These are phyloP conservation scores for Annulohypoxylon maeteangense DNA, from an alignment of 495 filamentous ascomycete genomes.

Conservation along the genomic window DNA sequence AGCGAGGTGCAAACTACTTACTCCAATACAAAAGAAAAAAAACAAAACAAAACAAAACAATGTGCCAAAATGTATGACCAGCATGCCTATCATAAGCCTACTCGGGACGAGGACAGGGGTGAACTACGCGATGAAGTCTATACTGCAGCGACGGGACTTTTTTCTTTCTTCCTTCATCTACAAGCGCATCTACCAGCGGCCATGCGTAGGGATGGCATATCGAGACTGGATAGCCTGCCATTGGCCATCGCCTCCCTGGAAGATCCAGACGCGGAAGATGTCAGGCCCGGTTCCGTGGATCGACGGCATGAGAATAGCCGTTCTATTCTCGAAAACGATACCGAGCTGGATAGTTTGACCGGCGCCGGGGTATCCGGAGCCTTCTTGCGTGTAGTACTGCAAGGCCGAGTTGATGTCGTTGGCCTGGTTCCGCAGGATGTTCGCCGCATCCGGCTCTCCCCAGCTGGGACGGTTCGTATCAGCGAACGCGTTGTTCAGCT, in stretches of 20 bases:
- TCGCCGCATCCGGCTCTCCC: neutral
- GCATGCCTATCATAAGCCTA: conserved; percentile 8
- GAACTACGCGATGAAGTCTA: neutral
- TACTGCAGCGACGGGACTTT: no score
- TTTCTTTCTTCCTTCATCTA: neutral
- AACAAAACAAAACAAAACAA: no score
- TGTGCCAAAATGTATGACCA: neutral
- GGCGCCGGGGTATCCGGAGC: neutral
- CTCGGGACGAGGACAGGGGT: neutral
- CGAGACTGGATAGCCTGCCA: neutral
- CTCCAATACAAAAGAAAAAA: conserved; percentile 5
- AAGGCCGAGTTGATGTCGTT: neutral
- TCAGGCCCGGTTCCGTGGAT: neutral
- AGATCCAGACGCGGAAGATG: neutral
- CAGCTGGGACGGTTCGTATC: neutral
- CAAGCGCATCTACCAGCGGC: neutral
- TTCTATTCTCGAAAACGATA: neutral
- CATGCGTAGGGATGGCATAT: neutral
- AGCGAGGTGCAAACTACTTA: conserved; percentile 6
- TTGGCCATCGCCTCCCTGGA: neutral
- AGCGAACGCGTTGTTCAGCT: neutral
- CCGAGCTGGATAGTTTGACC: neutral
- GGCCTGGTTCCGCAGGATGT: neutral
- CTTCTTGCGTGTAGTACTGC: neutral
- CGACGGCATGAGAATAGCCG: neutral